These are phyloP conservation scores for Venturia effusa DNA, from an alignment of 2,329 filamentous ascomycete genomes.

Conservation along the genomic window DNA sequence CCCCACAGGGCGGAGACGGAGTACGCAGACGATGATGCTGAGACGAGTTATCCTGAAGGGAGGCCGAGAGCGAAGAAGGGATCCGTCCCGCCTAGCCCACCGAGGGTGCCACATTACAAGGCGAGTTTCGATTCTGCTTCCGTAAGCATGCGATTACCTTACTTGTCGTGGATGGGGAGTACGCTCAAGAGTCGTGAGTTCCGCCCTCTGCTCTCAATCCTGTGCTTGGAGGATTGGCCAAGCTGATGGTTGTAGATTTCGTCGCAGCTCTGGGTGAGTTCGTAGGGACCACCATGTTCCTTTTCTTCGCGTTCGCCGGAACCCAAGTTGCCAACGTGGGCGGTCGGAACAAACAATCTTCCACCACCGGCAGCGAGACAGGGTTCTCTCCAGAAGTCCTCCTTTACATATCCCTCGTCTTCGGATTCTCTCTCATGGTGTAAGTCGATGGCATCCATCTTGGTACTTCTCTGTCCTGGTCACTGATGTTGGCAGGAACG, in stretches of 20 bases:
- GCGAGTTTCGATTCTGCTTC: not conserved
- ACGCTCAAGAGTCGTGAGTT: slow-evolving; percentile 6
- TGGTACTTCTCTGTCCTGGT: too few species aligned
- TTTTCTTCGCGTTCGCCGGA: slow-evolving; percentile 12
- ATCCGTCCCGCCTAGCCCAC: not conserved
- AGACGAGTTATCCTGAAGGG: not conserved
- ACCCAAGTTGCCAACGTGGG: slow-evolving; percentile 17
- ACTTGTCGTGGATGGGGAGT: slow-evolving; percentile 7
- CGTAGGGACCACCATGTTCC: slow-evolving; percentile 12
- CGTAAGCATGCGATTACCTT: not conserved
- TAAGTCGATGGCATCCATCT: too few species aligned
- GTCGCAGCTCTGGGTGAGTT: slow-evolving; percentile 22
- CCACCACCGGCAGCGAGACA: slow-evolving; percentile 13
- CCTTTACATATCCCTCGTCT: slow-evolving; percentile 20
- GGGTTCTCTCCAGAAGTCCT: slow-evolving; percentile 14
- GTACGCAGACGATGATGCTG: slow-evolving; percentile 1
- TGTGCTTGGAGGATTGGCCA: not conserved
- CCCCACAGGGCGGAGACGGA: not conserved
- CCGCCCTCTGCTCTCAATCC: not conserved
- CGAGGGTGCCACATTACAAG: not conserved
- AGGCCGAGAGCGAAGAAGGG: not conserved
- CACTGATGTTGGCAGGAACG: not conserved
- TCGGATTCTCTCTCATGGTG: slow-evolving; percentile 16
- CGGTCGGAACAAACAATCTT: not conserved
- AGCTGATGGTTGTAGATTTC: slow-evolving; percentile 15